phyloP scores from a whole-genome alignment of 2,329 filamentous ascomycete genomes.

The Trichoderma semiorbis region DNA sequence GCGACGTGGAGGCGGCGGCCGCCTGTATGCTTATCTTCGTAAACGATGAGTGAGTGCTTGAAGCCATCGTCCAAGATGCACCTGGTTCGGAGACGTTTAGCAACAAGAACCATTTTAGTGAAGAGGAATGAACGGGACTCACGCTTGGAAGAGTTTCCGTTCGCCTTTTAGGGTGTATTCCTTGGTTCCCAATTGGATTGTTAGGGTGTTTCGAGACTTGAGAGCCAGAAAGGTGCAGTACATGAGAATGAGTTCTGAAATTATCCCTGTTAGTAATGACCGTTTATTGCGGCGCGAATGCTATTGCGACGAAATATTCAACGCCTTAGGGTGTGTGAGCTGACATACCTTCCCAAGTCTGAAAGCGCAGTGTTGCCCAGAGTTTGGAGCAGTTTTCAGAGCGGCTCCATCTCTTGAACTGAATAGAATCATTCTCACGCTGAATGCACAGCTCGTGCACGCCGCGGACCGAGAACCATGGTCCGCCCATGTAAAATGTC shows the following conservation, averaged over 20 bases:
- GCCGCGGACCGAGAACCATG: slow-evolving; percentile 49
- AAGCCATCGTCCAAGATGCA: slow-evolving; percentile 55
- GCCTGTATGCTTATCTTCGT: slow-evolving; percentile 46
- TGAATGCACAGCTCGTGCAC: slow-evolving; percentile 53
- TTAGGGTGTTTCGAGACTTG: slow-evolving; percentile 49
- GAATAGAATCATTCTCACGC: slow-evolving; percentile 47
- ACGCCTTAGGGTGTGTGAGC: too few species aligned
- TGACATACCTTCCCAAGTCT: slow-evolving; percentile 57
- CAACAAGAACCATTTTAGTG: neutral
- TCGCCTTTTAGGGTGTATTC: slow-evolving; percentile 50
- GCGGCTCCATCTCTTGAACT: slow-evolving; percentile 51
- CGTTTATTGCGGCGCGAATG: neutral
- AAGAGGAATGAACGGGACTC: slow-evolving; percentile 26
- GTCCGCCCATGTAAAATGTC: slow-evolving; percentile 36
- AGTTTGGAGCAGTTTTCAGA: slow-evolving; percentile 41
- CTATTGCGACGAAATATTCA: too few species aligned
- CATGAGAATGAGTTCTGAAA: slow-evolving; percentile 55
- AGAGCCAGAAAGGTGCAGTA: slow-evolving; percentile 56
- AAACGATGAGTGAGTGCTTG: slow-evolving; percentile 52
- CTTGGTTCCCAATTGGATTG: slow-evolving; percentile 40
- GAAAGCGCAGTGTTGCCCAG: slow-evolving; percentile 55
- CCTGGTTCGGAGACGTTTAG: slow-evolving; percentile 31
- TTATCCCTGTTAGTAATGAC: neutral
- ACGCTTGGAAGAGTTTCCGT: slow-evolving; percentile 55
- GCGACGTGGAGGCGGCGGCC: slow-evolving; percentile 54